phyloP scores from a whole-genome alignment of 495 filamentous ascomycete genomes.

The Viridothelium virens region DNA sequence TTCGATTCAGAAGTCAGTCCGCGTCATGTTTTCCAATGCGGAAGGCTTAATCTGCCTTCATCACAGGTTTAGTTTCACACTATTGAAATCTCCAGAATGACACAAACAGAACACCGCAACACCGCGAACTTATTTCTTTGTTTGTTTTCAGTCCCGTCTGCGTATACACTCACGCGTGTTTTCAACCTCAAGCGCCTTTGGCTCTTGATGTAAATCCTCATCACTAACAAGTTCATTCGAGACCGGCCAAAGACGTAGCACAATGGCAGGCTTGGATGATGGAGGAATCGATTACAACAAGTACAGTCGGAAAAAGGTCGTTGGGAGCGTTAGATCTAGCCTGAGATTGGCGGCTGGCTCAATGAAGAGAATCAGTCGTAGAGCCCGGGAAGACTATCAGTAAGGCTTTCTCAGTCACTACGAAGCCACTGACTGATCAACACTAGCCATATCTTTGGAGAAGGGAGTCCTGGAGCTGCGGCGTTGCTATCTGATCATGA shows the following conservation, averaged over 20 bases:
- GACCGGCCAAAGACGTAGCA: not conserved
- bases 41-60: not conserved
- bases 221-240: not conserved
- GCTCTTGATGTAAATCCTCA: not conserved
- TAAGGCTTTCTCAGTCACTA: not conserved
- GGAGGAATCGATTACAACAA: not conserved
- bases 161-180: not conserved
- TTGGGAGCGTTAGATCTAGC: not conserved
- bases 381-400: conserved; percentile 6
- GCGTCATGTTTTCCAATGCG: not conserved
- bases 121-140: not conserved
- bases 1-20: not conserved
- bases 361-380: not conserved
- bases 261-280: not conserved
- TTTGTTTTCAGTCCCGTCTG: not conserved
- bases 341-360: not conserved
- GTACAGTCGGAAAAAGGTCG: not conserved
- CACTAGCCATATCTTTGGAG: not conserved
- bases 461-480: not conserved
- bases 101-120: not conserved
- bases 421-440: not conserved
- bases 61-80: not conserved
- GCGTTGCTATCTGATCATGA: not conserved
- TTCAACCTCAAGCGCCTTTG: not conserved
- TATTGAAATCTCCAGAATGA: not conserved